These are phyloP conservation scores for Protomyces gravidus DNA, from an alignment of 1,139 yeast genomes.

Conservation along the genomic window DNA sequence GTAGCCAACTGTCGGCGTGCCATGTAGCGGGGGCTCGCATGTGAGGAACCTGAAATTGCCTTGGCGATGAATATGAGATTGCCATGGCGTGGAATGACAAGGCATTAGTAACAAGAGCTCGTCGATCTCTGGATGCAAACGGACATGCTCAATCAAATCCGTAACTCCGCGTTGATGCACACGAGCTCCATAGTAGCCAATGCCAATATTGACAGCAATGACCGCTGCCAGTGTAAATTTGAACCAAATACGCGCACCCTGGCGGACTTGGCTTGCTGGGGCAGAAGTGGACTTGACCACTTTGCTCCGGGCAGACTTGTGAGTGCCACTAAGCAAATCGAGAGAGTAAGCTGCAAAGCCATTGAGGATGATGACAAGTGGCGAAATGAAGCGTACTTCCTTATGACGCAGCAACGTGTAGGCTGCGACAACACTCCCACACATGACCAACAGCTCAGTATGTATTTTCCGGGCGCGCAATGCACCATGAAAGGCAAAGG, in stretches of 20 bases:
- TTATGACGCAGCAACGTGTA: conserved; percentile 75
- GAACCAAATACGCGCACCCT: background rate
- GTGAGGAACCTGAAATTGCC: conserved; percentile 64
- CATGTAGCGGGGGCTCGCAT: conserved; percentile 79
- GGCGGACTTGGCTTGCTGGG: background rate
- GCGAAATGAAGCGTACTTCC: conserved; percentile 86
- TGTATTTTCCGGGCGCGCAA: conserved; percentile 33
- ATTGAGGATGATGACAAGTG: conserved; percentile 70
- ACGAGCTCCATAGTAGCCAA: conserved; percentile 54
- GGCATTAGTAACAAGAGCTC: conserved; percentile 79
- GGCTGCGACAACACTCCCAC: conserved; percentile 47
- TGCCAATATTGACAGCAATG: conserved; percentile 43
- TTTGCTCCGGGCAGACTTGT: conserved; percentile 1
- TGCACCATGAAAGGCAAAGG: conserved; percentile 52
- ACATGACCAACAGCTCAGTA: conserved; percentile 39
- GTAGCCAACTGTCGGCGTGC: conserved; percentile 43
- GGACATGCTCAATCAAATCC: conserved; percentile 56
- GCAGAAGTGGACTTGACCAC: background rate
- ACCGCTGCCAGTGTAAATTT: conserved; percentile 14
- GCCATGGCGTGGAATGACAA: conserved; percentile 97
- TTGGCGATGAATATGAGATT: conserved; percentile 64
- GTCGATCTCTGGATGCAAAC: conserved; percentile 44
- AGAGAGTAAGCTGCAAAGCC: conserved; percentile 41
- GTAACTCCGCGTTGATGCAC: conserved; percentile 84
- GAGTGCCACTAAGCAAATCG: background rate